These are phyloP conservation scores for Lipomyces mesembrius DNA, from an alignment of 805 yeast genomes.

Conservation along the genomic window DNA sequence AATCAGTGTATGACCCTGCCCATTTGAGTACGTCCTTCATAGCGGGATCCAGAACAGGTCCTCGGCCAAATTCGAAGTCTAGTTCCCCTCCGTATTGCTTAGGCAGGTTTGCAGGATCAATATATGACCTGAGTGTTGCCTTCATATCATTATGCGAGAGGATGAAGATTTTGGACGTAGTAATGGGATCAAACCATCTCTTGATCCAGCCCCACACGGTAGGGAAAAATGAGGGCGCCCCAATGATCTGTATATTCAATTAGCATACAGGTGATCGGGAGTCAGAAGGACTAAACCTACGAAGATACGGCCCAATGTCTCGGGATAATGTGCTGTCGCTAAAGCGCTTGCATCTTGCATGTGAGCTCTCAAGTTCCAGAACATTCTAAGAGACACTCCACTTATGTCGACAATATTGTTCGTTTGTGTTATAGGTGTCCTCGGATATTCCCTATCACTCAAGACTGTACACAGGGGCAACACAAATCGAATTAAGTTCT, in stretches of 20 bases:
- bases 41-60: not conserved
- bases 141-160: slow-evolving; percentile 5
- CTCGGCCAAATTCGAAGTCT: slow-evolving; percentile 2
- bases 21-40: not conserved
- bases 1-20: slow-evolving; percentile 5
- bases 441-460: slow-evolving; percentile 7
- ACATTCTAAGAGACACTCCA: slow-evolving; percentile 3
- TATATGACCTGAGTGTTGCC: not conserved
- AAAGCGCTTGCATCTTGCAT: slow-evolving; percentile 4
- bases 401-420: slow-evolving; percentile 6
- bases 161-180: slow-evolving; percentile 6
- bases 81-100: slow-evolving; percentile 7
- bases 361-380: slow-evolving; percentile 10
- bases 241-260: not conserved
- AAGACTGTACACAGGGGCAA: not conserved
- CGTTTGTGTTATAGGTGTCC: not conserved
- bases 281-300: not conserved
- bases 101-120: slow-evolving; percentile 6
- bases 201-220: slow-evolving; percentile 10
- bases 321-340: slow-evolving; percentile 8
- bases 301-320: not conserved
- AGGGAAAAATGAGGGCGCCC: slow-evolving; percentile 8
- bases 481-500: slow-evolving; percentile 5
- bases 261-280: not conserved
- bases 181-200: slow-evolving; percentile 8